Base-by-base conservation (phyloP, 257 asterid genomes). In the Knoxia roxburghii region DNA sequence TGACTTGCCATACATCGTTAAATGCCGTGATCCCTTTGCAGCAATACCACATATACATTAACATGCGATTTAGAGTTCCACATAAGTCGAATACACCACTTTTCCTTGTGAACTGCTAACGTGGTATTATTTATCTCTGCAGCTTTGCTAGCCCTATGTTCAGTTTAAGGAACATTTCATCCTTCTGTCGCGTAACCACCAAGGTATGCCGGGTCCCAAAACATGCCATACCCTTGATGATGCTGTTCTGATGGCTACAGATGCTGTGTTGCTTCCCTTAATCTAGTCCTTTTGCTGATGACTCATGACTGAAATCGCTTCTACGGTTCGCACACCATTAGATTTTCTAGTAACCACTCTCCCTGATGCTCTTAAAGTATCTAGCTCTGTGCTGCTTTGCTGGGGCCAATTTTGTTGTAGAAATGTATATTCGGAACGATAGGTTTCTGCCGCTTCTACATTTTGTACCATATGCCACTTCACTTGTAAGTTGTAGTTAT, bases 121-220 rank as follows among this genome's bases (percentile, higher is more conserved):
- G 3, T 32, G 32, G 35, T 27, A 33, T 20, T 55, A n/a, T 60
- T 52, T 61, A 39, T 62, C 39, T 49, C 78, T 81, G 85, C 95
- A 89, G 97, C 84, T 75, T 61, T 90, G 68, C 72, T 87, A 79
- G 94, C 72, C 14, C 14, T 77, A 20, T 80, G 57, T 56, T 76
- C 83, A 68, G 50, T 67, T 23, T 69, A 59, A 69, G 58, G 43
- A 58, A 39, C 64, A 35, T 14, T 43, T 41, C 29, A 49, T 64
- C 68, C 59, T 62, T 68, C 57, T 51, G 72, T n/a, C n/a, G n/a
- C n/a, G 58, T 21, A 23, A 64, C 43, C 29, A 32, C 14, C 65
- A 51, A 21, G 53, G 37, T 54, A 43, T 21, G 70, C 56, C 24
- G n/a, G 30, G 29, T 51, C 54, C 24, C 58, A 69, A 73, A 70